Conservation (phyloP, 2,329 filamentous ascomycete genomes). For the Chrysoporthe puriensis region DNA sequence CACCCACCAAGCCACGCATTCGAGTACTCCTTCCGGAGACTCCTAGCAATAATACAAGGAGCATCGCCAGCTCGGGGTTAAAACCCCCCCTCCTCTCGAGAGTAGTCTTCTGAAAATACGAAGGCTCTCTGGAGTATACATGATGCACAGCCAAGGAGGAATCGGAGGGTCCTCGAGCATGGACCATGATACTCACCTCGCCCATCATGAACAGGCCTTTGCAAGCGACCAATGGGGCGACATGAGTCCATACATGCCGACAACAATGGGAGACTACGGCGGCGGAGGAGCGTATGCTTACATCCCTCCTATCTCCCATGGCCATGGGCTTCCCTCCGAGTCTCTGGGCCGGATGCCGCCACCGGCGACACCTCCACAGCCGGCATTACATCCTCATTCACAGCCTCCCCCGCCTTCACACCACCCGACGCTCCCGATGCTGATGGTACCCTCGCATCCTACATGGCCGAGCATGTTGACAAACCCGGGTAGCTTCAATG, state of each 20-base stretch:
- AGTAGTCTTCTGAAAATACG: background rate
- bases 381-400: slow-evolving; percentile 59
- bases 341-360: slow-evolving; percentile 58
- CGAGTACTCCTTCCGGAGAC: background rate
- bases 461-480: slow-evolving; percentile 84
- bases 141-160: slow-evolving; percentile 52
- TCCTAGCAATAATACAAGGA: slow-evolving; percentile 13
- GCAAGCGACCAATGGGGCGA: slow-evolving; percentile 58
- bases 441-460: slow-evolving; percentile 70
- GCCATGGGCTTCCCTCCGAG: slow-evolving; percentile 51
- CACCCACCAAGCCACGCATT: slow-evolving; percentile 29
- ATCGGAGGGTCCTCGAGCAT: slow-evolving; percentile 45
- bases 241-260: slow-evolving; percentile 67
- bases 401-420: slow-evolving; percentile 44
- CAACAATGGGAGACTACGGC: slow-evolving; percentile 71
- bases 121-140: slow-evolving; percentile 31
- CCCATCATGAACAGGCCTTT: slow-evolving; percentile 46
- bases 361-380: slow-evolving; percentile 56
- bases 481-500: slow-evolving; percentile 65
- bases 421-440: slow-evolving; percentile 63
- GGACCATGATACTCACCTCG: slow-evolving; percentile 51
- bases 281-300: slow-evolving; percentile 61
- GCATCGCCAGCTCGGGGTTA: background rate
- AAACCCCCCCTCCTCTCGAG: background rate
- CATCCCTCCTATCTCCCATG: slow-evolving; percentile 50